Conservation (phyloP, 495 filamentous ascomycete species). For the Hapsidospora chrysogenum region DNA sequence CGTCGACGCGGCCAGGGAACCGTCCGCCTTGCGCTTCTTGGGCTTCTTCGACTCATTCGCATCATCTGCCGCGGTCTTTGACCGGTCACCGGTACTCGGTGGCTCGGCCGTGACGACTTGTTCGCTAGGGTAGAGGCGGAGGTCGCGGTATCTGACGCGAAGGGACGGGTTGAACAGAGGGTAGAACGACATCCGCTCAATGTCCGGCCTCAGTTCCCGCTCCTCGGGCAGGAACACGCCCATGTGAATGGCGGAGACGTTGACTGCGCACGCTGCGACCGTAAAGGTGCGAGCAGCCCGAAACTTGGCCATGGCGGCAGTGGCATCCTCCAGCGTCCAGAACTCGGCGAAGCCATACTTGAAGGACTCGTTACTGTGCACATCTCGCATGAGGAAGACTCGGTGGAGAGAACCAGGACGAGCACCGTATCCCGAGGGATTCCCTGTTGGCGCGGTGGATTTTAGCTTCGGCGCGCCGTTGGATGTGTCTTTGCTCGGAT, state of each 20-base stretch:
- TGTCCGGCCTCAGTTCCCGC: constrained; percentile 31
- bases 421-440: constrained; percentile 53
- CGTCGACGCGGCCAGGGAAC: constrained; percentile 26
- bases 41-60: constrained; percentile 29
- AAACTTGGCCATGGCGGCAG: constrained; percentile 58
- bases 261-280: constrained; percentile 61
- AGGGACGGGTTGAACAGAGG: constrained; percentile 52
- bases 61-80: constrained; percentile 7
- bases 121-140: constrained; percentile 57
- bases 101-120: constrained; percentile 40
- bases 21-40: constrained; percentile 56
- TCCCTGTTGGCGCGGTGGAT: constrained; percentile 57
- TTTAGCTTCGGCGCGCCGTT: constrained; percentile 38
- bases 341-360: constrained; percentile 87
- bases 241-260: constrained; percentile 65
- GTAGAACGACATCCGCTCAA: constrained; percentile 50
- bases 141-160: constrained; percentile 72
- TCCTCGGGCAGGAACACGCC: constrained; percentile 75
- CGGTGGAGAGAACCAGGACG: constrained; percentile 59
- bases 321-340: constrained; percentile 55
- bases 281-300: constrained; percentile 69
- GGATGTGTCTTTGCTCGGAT: constrained; percentile 20
- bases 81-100: constrained; percentile 14
- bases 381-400: constrained; percentile 64
- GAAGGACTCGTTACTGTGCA: constrained; percentile 61